Base-by-base conservation (phyloP, 176 grass and related monocot genomes). In the Cenchrus fungigraminus region DNA sequence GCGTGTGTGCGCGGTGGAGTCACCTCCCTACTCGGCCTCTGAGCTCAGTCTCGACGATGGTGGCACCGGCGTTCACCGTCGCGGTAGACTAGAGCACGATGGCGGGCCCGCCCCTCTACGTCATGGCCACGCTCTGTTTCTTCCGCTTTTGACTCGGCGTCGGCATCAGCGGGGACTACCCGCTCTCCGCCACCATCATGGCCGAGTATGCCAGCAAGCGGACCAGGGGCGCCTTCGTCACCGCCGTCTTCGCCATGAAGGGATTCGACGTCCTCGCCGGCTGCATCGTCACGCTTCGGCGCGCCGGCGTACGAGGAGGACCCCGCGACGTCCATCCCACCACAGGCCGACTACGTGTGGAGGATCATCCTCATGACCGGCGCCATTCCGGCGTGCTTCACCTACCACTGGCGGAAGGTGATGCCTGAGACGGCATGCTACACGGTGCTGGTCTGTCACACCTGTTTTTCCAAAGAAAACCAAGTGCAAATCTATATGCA, bases 391-490 rank as follows among this genome's bases (percentile, higher is more conserved):
- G 95, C 95, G 0, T 76, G 83, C 8, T 19, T 97, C 9, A 97
- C 92, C 43, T 92, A 92, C 83, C 92, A 88, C 90, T 96, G 89
- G 91, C 84, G 91, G 56, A 91, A 83, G 84, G 63, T 89, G 54
- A 96, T 96, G 94, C 94, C 91, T 0, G 91, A 96, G 86, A 96
- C 94, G 28, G 91, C 94, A 65, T 84, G 94, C 4, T 93, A 96
- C 91, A 96, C 91, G 1, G 94, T 91, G 6, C 94, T 94, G 58
- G 94, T 93, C 2, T n/a, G n/a, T n/a, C 25, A 25, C 25, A 25
- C 25, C n/a, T 25, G 25, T 25, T 25, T n/a, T 25, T 25, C 25
- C 25, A 25, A 25, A 25, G 25, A 25, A 25, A 25, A 25, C 25
- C 25, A 25, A 25, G 25, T 25, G 25, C 25, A 25, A 25, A 25